Evolutionary conservation across 2,329 filamentous ascomycete genomes (phyloP).

Genomic region (Exophiala bonariae): DNA sequence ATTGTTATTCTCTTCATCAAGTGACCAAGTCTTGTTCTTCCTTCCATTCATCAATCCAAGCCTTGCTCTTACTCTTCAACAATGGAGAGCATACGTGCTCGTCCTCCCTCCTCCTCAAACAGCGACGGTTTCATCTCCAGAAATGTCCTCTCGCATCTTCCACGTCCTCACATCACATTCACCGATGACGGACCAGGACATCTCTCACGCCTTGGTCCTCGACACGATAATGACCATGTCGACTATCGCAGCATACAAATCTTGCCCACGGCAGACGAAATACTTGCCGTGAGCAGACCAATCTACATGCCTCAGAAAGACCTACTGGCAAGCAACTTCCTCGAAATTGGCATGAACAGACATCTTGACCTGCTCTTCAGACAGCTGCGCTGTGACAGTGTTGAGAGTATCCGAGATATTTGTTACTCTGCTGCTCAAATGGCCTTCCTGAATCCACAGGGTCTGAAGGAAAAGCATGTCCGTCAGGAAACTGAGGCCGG

Average conservation of each 20-base stretch:
- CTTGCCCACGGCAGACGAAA: slow-evolving; percentile 39
- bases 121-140: background rate
- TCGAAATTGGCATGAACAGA: slow-evolving; percentile 29
- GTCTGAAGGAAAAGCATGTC: background rate
- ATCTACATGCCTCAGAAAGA: slow-evolving; percentile 38
- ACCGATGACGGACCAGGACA: slow-evolving; percentile 30
- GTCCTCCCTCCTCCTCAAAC: background rate
- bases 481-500: slow-evolving; percentile 19
- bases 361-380: slow-evolving; percentile 39
- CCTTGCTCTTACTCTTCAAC: background rate
- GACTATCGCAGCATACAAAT: slow-evolving; percentile 36
- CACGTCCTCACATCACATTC: slow-evolving; percentile 15
- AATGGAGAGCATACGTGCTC: slow-evolving; percentile 6
- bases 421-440: slow-evolving; percentile 30
- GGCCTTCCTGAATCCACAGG: slow-evolving; percentile 8
- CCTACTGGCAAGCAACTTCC: slow-evolving; percentile 27
- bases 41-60: no score
- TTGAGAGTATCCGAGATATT: slow-evolving; percentile 32
- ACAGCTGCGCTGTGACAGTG: slow-evolving; percentile 38
- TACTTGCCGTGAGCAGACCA: slow-evolving; percentile 26
- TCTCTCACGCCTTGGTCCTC: slow-evolving; percentile 24
- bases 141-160: slow-evolving; percentile 7
- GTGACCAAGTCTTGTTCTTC: no score
- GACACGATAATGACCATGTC: slow-evolving; percentile 39
- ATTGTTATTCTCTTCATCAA: no score